phyloP scores from a whole-genome alignment of 2,329 filamentous ascomycete genomes.

The Dactylellina drechsleri region DNA sequence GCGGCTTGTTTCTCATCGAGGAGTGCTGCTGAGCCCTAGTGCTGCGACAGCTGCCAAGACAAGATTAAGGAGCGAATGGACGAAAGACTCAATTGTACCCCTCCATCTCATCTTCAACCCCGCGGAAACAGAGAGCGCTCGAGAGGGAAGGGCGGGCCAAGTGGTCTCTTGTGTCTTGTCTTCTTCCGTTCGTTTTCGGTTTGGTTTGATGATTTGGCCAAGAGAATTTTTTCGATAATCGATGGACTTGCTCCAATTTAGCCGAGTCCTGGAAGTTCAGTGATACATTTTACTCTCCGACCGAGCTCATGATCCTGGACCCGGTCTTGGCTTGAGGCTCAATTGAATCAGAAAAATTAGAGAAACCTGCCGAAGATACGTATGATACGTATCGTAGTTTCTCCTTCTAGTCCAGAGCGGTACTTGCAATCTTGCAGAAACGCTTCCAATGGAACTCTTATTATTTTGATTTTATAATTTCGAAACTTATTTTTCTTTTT shows the following conservation, averaged over 20 bases:
- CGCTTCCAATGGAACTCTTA: too few species aligned
- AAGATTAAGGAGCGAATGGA: background rate
- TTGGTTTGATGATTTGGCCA: background rate
- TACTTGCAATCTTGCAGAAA: conserved; percentile 21
- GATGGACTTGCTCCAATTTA: conserved; percentile 49
- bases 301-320: conserved; percentile 44
- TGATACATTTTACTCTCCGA: conserved; percentile 42
- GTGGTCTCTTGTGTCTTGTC: background rate
- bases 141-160: conserved; percentile 2
- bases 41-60: conserved; percentile 1
- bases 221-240: conserved; percentile 18
- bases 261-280: conserved; percentile 52
- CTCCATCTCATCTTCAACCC: conserved; percentile 37
- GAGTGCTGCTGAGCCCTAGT: conserved; percentile 15
- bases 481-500: too few species aligned
- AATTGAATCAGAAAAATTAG: conserved; percentile 27
- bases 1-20: conserved; percentile 23
- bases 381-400: conserved; percentile 6
- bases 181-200: conserved; percentile 18
- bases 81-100: conserved; percentile 16
- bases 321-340: conserved; percentile 32
- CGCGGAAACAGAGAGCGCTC: conserved; percentile 37
- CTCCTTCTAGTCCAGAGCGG: background rate
- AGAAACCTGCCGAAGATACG: conserved; percentile 18
- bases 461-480: background rate